phyloP scores from a whole-genome alignment of 2,329 filamentous ascomycete species.

The Periconia sp. region DNA sequence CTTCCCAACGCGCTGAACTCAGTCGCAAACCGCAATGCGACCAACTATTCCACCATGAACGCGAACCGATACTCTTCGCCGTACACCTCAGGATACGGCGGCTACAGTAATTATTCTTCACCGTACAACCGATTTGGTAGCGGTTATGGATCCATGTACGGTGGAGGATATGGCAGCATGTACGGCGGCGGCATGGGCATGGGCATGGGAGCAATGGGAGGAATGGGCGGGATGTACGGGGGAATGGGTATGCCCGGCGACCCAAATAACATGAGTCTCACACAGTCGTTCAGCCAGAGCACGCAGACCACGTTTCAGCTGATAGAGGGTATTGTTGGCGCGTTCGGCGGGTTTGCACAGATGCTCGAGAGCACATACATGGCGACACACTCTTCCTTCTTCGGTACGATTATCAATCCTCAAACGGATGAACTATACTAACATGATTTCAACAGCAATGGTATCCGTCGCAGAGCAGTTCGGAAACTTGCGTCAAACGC shows the following conservation, averaged over 20 bases:
- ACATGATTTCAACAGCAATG: slow-evolving; percentile 68
- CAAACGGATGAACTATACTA: slow-evolving; percentile 9
- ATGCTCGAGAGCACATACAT: slow-evolving; percentile 99
- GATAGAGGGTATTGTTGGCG: slow-evolving; percentile 94
- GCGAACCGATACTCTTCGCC: slow-evolving; percentile 60
- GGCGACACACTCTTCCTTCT: slow-evolving; percentile 98
- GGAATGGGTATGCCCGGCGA: slow-evolving; percentile 58
- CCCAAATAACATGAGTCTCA: slow-evolving; percentile 90
- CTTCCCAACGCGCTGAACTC: slow-evolving; percentile 79
- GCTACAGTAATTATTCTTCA: slow-evolving; percentile 61
- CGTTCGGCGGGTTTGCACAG: slow-evolving; percentile 96
- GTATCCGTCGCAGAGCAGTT: slow-evolving; percentile 98
- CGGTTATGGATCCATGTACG: slow-evolving; percentile 49
- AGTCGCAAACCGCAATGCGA: slow-evolving; percentile 85
- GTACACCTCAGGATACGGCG: slow-evolving; percentile 44
- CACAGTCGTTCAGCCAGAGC: slow-evolving; percentile 92
- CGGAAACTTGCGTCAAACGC: slow-evolving; percentile 86
- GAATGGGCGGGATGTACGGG: slow-evolving; percentile 56
- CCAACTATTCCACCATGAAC: slow-evolving; percentile 74
- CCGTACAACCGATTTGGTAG: slow-evolving; percentile 61
- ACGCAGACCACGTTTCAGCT: slow-evolving; percentile 98
- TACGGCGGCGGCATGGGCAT: slow-evolving; percentile 44
- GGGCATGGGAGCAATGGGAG: slow-evolving; percentile 47
- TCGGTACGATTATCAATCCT: slow-evolving; percentile 67
- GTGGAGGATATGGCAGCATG: slow-evolving; percentile 48